phyloP scores from a whole-genome alignment of 345 rosid species.

The Lepidium sativum region DNA sequence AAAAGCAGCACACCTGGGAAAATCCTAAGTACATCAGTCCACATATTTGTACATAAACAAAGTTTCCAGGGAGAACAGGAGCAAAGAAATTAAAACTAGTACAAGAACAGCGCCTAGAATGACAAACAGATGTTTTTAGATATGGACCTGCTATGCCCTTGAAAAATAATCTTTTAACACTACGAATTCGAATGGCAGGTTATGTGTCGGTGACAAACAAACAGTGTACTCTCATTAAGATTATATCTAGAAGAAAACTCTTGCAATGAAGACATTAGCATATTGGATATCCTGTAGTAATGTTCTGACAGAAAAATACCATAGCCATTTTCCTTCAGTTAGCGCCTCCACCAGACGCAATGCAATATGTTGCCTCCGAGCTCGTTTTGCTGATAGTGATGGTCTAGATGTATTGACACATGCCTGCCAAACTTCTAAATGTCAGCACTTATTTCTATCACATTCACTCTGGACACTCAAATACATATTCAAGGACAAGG shows the following conservation, averaged over 20 bases:
- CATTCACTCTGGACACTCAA: slow-evolving; percentile 1
- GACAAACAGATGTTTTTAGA: slow-evolving; percentile 1
- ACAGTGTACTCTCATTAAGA: slow-evolving; percentile 5
- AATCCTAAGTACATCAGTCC: slow-evolving; percentile 10
- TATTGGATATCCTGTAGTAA: background rate
- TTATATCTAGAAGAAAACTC: slow-evolving; percentile 3
- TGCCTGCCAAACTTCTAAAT: slow-evolving; percentile 36
- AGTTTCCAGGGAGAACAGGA: background rate
- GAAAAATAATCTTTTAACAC: background rate
- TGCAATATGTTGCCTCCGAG: slow-evolving; percentile 52
- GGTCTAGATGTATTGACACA: slow-evolving; percentile 41
- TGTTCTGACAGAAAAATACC: slow-evolving; percentile 40
- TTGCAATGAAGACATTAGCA: background rate
- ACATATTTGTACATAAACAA: background rate
- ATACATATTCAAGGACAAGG: slow-evolving; percentile 7
- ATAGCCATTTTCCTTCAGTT: slow-evolving; percentile 75
- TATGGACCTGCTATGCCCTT: background rate
- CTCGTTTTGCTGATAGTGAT: slow-evolving; percentile 49
- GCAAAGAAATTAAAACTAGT: background rate
- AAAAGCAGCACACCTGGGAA: slow-evolving; percentile 72
- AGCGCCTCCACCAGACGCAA: slow-evolving; percentile 65
- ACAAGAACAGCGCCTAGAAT: slow-evolving; percentile 8
- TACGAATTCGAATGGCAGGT: background rate
- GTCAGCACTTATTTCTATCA: slow-evolving; percentile 10
- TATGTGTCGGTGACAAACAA: slow-evolving; percentile 1